Evolutionary conservation across 2,329 filamentous ascomycete genomes (phyloP).

Genomic region (Blastomyces gilchristii): DNA sequence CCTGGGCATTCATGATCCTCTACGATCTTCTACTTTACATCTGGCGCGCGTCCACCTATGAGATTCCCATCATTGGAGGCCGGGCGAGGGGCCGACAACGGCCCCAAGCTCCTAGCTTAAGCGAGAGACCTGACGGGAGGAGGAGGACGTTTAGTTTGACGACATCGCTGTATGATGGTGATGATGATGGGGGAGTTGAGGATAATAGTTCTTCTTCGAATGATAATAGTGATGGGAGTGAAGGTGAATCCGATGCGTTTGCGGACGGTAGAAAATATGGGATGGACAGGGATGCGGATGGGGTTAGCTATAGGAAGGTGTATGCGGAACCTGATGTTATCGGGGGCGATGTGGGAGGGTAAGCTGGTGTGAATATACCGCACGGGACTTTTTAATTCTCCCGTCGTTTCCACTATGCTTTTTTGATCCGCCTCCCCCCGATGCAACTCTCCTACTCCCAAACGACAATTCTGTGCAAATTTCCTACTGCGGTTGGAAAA

Average conservation of each 20-base stretch:
- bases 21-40: slow-evolving; percentile 56
- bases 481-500: not conserved
- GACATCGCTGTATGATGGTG: slow-evolving; percentile 13
- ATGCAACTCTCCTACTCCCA: not conserved
- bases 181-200: not conserved
- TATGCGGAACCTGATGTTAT: slow-evolving; percentile 4
- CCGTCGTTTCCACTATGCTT: not conserved
- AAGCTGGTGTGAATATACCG: not conserved
- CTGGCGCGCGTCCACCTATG: slow-evolving; percentile 48
- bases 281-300: not conserved
- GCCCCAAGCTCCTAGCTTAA: slow-evolving; percentile 53
- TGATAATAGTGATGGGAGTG: not conserved
- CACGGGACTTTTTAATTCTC: not conserved
- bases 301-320: slow-evolving; percentile 2
- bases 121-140: slow-evolving; percentile 43
- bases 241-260: not conserved
- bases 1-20: slow-evolving; percentile 51
- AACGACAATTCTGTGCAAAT: not conserved
- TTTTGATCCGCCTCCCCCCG: not conserved
- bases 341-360: not conserved
- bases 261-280: not conserved
- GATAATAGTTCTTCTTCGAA: not conserved
- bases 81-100: slow-evolving; percentile 49
- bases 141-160: slow-evolving; percentile 24
- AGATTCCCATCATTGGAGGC: slow-evolving; percentile 51